Percentiles rank a stretch among this genome's conserved stretches.
phyloP scores from a whole-genome alignment of 164 flowering plant species.

The Macadamia tetraphylla region DNA sequence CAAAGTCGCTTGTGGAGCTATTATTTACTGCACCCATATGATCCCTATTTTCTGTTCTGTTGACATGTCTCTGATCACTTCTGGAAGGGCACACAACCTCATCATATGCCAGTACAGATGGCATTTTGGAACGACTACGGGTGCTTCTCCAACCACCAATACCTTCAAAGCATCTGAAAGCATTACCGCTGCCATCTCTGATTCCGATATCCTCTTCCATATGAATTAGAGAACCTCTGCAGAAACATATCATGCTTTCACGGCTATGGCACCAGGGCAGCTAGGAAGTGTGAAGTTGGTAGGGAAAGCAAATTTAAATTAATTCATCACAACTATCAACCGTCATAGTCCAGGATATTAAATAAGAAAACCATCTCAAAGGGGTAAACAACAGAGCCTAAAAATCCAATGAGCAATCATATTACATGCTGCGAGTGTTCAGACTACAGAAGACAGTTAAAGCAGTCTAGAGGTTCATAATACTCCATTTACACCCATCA shows the following conservation, averaged over 20 bases:
- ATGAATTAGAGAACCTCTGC: conserved; percentile 23
- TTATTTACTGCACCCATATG: conserved; percentile 3
- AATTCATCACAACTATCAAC: conserved; percentile 2
- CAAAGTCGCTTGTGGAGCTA: conserved; percentile 7
- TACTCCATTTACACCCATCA: neutral
- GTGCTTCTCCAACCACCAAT: conserved; percentile 58
- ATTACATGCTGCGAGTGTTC: neutral
- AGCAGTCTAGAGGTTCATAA: neutral
- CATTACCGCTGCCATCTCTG: conserved; percentile 7
- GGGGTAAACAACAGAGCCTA: neutral
- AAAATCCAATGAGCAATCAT: neutral
- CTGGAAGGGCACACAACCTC: conserved; percentile 9
- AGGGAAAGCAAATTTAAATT: neutral
- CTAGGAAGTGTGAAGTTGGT: neutral
- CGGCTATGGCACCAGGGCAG: neutral
- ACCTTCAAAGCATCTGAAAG: conserved; percentile 24
- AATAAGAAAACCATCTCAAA: neutral
- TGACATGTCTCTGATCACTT: conserved; percentile 10
- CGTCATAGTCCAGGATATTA: neutral
- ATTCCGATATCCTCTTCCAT: conserved; percentile 20
- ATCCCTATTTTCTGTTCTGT: conserved; percentile 12
- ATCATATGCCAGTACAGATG: conserved; percentile 17
- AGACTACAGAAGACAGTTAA: neutral
- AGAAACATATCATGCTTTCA: conserved; percentile 9
- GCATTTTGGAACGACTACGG: conserved; percentile 26